Evolutionary conservation across 2,329 filamentous ascomycete genomes (phyloP), one percentile per base, ranked within the genome.

Genomic region (Neofusicoccum laricinum): DNA sequence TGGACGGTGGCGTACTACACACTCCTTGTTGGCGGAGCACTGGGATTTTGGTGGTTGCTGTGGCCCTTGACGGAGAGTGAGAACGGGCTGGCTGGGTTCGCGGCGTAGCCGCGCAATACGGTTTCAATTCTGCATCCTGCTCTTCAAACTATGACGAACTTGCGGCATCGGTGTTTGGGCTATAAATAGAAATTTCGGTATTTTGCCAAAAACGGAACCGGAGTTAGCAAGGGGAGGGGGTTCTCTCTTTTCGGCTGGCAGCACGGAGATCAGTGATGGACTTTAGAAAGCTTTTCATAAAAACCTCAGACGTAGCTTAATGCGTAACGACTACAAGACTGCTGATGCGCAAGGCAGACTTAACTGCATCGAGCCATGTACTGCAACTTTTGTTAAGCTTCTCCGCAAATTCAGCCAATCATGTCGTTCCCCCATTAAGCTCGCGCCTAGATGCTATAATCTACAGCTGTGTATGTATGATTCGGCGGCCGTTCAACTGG

Each of bases 1-100:
- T 96, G 91, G 91, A 94, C 91, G 0, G 76, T 90, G 2, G 81
- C 85, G 1, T 98, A 98, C 75, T 98, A 98, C 74, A 64, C 85
- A 2, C 76, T 97, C 49, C 82, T 98, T 1, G 79, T 95, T 1
- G 82, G 77, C 0, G 95, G 95, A 1, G 87, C 90, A 1, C 76
- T 86, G 49, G 81, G 83, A 2, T 99, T 95, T 81, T 92, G 88
- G 76, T 83, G 76, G 69, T 81, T 85, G 58, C 73, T 98, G 55
- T 94, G 90, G 81, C 78, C 83, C 1, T 79, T 95, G 76, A 96
- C 93, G 0, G 82, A 88, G 70, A 90, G 86, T 70, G 70, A 70
- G 8, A 80, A 84, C 69, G 82, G 83, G 11, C 72, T 90, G 66
- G 64, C 49, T 15, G 57, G n/a, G 3, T 64, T 64, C 17, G 63